A percentile compares a stretch with the other conserved stretches of the same genome.
Conservation (phyloP, 495 filamentous ascomycete genomes). For the Xylaria cubensis region DNA sequence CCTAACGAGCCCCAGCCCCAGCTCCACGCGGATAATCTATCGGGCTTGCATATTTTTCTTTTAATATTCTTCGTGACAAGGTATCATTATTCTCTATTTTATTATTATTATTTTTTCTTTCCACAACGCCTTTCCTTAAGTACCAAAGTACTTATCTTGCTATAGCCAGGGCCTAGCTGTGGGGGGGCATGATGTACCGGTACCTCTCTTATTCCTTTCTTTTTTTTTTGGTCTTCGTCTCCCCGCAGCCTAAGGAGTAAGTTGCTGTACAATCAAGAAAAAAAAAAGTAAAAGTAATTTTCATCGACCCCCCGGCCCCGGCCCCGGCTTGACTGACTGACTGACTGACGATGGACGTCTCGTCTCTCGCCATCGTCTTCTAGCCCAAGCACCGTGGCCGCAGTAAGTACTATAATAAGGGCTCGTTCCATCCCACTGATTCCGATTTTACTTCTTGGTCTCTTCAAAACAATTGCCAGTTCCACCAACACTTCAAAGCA, state of each 20-base stretch:
- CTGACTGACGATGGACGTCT: conserved; percentile 23
- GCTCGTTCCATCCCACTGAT: conserved; percentile 17
- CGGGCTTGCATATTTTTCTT: background rate
- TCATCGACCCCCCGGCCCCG: conserved; percentile 11
- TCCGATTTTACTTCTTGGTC: background rate
- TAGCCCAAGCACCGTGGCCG: conserved; percentile 12
- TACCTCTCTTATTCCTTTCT: conserved; percentile 9
- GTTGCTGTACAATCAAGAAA: background rate
- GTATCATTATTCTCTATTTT: background rate
- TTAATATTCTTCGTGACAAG: conserved; percentile 5
- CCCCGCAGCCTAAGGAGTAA: background rate
- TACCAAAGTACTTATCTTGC: conserved; percentile 1
- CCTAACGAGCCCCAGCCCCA: conserved; percentile 13
- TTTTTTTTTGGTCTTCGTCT: background rate
- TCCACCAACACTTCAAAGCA: background rate
- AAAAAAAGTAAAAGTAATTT: conserved; percentile 8
- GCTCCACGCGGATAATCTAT: conserved; percentile 21
- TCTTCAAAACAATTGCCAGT: conserved; percentile 17
- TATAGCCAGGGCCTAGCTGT: background rate
- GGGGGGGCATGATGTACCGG: background rate
- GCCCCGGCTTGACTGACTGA: conserved; percentile 21
- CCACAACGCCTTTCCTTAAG: background rate
- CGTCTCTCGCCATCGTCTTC: conserved; percentile 23
- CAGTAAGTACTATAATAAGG: conserved; percentile 24
- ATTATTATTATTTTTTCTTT: background rate